Evolutionary conservation across 2,329 filamentous ascomycete species (phyloP).

Genomic region (Diplodia corticola): DNA sequence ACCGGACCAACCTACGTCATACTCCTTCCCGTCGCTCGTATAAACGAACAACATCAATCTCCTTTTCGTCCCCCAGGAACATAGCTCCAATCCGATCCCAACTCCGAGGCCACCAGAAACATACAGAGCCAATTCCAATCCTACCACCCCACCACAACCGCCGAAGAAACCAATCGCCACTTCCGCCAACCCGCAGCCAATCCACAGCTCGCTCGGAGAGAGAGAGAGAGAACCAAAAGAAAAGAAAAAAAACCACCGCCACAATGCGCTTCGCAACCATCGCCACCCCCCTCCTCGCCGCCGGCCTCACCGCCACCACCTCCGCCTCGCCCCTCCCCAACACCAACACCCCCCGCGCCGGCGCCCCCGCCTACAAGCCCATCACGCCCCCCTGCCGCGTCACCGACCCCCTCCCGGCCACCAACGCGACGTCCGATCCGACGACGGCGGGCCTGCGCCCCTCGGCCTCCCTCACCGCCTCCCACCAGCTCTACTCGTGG

Average conservation of each 20-base stretch:
- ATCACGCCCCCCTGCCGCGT: slow-evolving; percentile 13
- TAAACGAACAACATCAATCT: background rate
- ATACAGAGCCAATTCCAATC: background rate
- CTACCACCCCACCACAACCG: background rate
- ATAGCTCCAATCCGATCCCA: background rate
- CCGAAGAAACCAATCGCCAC: background rate
- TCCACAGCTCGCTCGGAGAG: background rate
- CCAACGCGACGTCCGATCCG: background rate
- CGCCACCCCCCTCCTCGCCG: background rate
- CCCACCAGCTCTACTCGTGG: slow-evolving; percentile 16
- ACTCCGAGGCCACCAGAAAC: background rate
- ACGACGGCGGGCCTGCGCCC: slow-evolving; percentile 31
- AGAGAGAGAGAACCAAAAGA: background rate
- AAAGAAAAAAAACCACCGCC: background rate
- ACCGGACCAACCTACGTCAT: slow-evolving; percentile 7
- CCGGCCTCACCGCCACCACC: background rate
- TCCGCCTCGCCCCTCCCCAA: background rate
- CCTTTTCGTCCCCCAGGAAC: background rate
- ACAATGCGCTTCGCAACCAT: background rate
- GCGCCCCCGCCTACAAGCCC: slow-evolving; percentile 9
- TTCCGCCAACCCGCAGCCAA: background rate
- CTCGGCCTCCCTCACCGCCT: slow-evolving; percentile 15
- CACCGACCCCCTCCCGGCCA: background rate
- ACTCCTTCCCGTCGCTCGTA: background rate
- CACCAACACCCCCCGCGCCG: slow-evolving; percentile 11